Evolutionary conservation across 768 basidiomycete species (phyloP).

Genomic region (Auriscalpium vulgare): DNA sequence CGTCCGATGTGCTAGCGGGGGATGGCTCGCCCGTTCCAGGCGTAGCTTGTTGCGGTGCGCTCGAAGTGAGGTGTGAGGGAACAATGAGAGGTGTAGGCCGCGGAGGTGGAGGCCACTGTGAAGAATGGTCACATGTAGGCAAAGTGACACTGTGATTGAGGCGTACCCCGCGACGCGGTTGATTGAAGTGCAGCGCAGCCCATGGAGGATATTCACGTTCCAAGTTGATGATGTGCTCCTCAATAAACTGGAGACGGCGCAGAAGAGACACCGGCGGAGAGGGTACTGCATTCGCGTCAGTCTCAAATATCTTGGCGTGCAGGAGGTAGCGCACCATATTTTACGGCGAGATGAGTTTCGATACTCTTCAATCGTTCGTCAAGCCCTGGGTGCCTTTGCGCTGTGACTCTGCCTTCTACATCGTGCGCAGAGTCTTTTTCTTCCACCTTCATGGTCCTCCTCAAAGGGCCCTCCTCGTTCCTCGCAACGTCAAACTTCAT

Average conservation of each 20-base stretch:
- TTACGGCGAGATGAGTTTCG: constrained; percentile 64
- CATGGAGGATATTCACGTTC: constrained; percentile 83
- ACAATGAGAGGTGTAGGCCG: constrained; percentile 73
- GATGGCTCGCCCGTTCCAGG: background rate
- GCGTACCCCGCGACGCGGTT: constrained; percentile 72
- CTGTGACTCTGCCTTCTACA: constrained; percentile 25
- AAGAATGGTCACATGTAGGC: background rate
- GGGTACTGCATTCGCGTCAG: constrained; percentile 42
- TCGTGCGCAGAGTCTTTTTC: background rate
- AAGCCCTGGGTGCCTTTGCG: constrained; percentile 48
- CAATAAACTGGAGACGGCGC: constrained; percentile 58
- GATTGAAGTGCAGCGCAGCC: constrained; percentile 85
- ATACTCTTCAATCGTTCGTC: constrained; percentile 59
- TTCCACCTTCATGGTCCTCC: constrained; percentile 42
- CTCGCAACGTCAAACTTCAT: constrained; percentile 87
- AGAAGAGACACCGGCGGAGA: constrained; percentile 58
- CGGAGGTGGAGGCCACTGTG: constrained; percentile 79
- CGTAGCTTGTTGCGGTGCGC: background rate
- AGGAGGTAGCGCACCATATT: constrained; percentile 46
- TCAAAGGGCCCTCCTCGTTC: constrained; percentile 71
- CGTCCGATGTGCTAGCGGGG: background rate
- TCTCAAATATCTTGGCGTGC: background rate
- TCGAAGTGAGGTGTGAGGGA: constrained; percentile 49
- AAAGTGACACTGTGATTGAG: background rate
- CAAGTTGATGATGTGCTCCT: constrained; percentile 68